Percentiles rank a stretch among this genome's conserved stretches.
Evolutionary conservation across 768 basidiomycete genomes (phyloP).

Genomic region (Mycena epipterygia): DNA sequence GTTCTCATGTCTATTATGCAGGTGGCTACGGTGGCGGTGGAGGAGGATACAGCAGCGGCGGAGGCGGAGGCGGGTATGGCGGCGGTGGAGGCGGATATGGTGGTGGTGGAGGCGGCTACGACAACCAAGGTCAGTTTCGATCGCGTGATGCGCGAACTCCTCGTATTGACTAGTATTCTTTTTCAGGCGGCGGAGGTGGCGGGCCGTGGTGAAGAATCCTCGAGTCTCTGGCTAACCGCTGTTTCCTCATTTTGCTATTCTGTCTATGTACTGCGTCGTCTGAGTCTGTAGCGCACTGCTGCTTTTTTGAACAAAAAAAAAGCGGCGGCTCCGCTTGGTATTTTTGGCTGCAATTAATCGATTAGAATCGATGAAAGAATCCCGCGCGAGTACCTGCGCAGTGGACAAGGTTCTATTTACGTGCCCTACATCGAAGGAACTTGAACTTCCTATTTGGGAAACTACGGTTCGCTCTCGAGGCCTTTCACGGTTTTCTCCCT

Average conservation of each 20-base stretch:
- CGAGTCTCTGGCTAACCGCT: background rate
- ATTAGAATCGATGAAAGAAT: slow-evolving; percentile 5
- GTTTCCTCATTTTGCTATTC: background rate
- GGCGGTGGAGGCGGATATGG: slow-evolving; percentile 31
- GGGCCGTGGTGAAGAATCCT: background rate
- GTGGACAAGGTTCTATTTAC: slow-evolving; percentile 1
- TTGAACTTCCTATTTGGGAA: slow-evolving; percentile 21
- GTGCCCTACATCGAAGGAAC: background rate
- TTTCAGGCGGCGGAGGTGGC: slow-evolving; percentile 9
- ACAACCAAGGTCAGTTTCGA: background rate
- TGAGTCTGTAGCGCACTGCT: background rate
- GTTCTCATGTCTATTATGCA: slow-evolving; percentile 33
- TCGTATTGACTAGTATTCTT: background rate
- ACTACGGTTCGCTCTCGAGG: background rate
- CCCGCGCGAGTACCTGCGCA: too few relatives aligned
- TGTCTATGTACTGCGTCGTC: background rate
- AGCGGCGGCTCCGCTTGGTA: background rate
- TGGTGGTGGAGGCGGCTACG: slow-evolving; percentile 42
- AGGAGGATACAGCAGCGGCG: slow-evolving; percentile 11
- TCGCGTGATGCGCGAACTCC: background rate
- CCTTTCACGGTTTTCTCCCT: background rate
- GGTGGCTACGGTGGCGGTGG: slow-evolving; percentile 28
- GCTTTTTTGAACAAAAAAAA: background rate
- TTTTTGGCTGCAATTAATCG: slow-evolving; percentile 10
- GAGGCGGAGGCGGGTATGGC: slow-evolving; percentile 42